Evolutionary conservation across 768 basidiomycete species (phyloP).

Genomic region (Sarcodon sp.): DNA sequence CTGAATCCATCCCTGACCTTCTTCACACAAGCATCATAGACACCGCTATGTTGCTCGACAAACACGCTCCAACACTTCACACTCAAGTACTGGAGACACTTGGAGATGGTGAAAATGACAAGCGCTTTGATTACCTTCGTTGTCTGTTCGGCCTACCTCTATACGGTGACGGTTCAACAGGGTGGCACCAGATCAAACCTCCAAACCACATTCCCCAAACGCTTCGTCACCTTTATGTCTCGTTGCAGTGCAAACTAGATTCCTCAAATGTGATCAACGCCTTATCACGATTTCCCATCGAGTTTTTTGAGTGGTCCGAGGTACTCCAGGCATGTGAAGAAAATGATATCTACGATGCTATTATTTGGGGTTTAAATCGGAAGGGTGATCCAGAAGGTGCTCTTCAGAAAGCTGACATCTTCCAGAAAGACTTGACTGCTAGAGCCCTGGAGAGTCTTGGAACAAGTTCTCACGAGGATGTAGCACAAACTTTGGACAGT

Average conservation of each 20-base stretch:
- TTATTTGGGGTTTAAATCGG: conserved; percentile 69
- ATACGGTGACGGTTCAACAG: conserved; percentile 24
- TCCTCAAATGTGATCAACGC: conserved; percentile 49
- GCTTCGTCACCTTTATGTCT: conserved; percentile 52
- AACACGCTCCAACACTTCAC: conserved; percentile 55
- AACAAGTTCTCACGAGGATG: conserved; percentile 4
- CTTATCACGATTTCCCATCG: conserved; percentile 39
- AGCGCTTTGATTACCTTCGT: conserved; percentile 67
- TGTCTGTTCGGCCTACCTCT: conserved; percentile 51
- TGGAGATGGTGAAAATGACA: conserved; percentile 27
- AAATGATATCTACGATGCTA: conserved; percentile 55
- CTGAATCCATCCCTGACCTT: conserved; percentile 50
- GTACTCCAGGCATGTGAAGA: conserved; percentile 55
- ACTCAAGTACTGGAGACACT: conserved; percentile 42
- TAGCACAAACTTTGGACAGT: conserved; percentile 23
- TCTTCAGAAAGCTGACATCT: conserved; percentile 49
- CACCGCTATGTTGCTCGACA: conserved; percentile 67
- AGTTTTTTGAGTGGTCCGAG: conserved; percentile 40
- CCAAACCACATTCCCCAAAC: conserved; percentile 32
- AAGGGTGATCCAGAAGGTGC: conserved; percentile 52
- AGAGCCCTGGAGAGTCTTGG: conserved; percentile 16
- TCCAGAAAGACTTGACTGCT: conserved; percentile 37
- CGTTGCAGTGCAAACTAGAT: conserved; percentile 61
- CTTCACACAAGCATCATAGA: conserved; percentile 44
- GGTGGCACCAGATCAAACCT: conserved; percentile 14